Evolutionary conservation across 2,329 filamentous ascomycete species (phyloP).

Genomic region (Cladosporium sp.): DNA sequence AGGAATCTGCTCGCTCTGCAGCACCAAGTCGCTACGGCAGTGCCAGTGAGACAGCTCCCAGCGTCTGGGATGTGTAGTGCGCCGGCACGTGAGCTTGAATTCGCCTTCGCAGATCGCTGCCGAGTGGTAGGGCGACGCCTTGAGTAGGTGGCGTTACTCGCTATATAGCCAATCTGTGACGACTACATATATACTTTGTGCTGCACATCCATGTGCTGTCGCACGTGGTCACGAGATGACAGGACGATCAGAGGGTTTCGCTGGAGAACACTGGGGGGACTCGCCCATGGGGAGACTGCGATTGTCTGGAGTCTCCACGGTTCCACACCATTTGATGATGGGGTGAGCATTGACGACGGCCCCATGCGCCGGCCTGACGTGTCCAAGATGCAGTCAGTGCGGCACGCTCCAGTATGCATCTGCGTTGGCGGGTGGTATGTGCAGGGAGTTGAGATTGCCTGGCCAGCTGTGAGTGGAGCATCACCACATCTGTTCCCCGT

Average conservation of each 20-base stretch:
- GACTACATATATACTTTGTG: background rate
- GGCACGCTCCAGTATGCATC: background rate
- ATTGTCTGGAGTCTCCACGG: conserved; percentile 16
- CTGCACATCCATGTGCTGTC: background rate
- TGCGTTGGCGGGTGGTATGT: background rate
- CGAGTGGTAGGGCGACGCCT: conserved; percentile 8
- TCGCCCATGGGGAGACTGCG: conserved; percentile 1
- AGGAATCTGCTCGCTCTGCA: background rate
- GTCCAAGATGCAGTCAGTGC: conserved; percentile 1
- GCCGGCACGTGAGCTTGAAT: conserved; percentile 18
- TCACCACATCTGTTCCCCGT: conserved; percentile 8
- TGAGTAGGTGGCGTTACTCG: conserved; percentile 2
- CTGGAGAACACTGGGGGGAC: background rate
- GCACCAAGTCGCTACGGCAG: background rate
- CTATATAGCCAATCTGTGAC: conserved; percentile 4
- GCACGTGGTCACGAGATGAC: conserved; percentile 2
- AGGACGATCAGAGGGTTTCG: background rate
- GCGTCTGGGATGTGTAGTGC: background rate
- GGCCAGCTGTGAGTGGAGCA: background rate
- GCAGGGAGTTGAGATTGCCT: conserved; percentile 7
- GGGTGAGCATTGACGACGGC: conserved; percentile 16
- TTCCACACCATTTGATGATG: conserved; percentile 9
- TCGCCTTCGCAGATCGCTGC: background rate
- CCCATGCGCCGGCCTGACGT: background rate
- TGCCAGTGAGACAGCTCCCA: conserved; percentile 1